These are phyloP conservation scores for Anethum foeniculum DNA, from an alignment of 140 eudicot species.

Conservation along the genomic window DNA sequence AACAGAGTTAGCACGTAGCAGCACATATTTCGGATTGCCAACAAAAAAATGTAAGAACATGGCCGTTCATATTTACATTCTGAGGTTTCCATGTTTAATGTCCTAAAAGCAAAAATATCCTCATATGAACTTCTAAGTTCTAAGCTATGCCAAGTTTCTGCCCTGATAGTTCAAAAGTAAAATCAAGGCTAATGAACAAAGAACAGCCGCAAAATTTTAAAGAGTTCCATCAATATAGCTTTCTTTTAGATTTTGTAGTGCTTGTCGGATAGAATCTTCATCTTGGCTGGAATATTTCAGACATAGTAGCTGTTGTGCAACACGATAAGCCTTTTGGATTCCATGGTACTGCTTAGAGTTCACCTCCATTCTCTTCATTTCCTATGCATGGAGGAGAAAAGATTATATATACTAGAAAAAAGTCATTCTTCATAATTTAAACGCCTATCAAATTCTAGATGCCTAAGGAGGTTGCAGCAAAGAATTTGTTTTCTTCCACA, in stretches of 20 bases:
- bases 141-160: neutral
- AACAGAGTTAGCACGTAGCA: neutral
- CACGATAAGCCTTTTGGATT: slow-evolving; percentile 59
- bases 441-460: neutral
- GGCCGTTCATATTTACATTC: neutral
- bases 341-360: slow-evolving; percentile 45
- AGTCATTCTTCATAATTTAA: neutral
- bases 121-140: neutral
- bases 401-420: neutral
- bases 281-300: slow-evolving; percentile 86
- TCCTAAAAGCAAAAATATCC: neutral
- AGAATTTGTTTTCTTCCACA: neutral
- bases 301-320: slow-evolving; percentile 80
- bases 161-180: neutral
- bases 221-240: slow-evolving; percentile 30
- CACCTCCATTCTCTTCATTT: slow-evolving; percentile 63
- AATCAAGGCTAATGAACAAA: slow-evolving; percentile 1
- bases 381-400: slow-evolving; percentile 30
- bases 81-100: neutral
- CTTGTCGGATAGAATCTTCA: slow-evolving; percentile 76
- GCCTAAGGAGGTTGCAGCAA: neutral
- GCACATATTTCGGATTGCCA: neutral
- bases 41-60: neutral
- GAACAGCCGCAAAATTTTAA: neutral
- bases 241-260: slow-evolving; percentile 69